These are phyloP conservation scores for Micromonas pusilla DNA, from an alignment of 139 green algal species.

Conservation along the genomic window DNA sequence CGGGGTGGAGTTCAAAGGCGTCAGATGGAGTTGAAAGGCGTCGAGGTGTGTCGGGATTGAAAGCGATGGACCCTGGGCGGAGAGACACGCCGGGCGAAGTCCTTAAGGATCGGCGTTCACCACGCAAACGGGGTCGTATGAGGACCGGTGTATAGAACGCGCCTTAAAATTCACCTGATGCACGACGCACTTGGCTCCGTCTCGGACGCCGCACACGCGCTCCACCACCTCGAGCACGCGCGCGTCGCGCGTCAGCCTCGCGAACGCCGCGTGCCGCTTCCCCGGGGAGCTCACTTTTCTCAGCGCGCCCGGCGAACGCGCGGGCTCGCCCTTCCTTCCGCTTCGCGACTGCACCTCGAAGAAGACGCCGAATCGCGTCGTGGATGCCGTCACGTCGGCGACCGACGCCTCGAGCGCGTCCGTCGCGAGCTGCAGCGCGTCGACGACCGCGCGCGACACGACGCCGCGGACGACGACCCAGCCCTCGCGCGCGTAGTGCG, in stretches of 20 bases:
- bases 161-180: neutral
- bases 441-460: neutral
- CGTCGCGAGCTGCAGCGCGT: neutral
- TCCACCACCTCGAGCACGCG: neutral
- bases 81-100: no score
- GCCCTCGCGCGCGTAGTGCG: neutral
- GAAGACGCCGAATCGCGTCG: neutral
- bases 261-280: neutral
- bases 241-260: neutral
- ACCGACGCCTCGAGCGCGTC: neutral
- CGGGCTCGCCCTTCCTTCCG: neutral
- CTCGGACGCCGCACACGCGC: neutral
- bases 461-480: neutral
- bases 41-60: no score
- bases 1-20: no score
- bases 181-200: neutral
- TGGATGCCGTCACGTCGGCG: neutral
- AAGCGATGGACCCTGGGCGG: no score
- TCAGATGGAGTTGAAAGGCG: no score
- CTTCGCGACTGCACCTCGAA: neutral
- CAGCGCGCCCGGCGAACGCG: neutral
- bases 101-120: no score
- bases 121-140: no score
- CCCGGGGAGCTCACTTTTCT: neutral
- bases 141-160: no score